Conservation (phyloP, 2,329 filamentous ascomycete genomes). For the Scytalidium sp. region DNA sequence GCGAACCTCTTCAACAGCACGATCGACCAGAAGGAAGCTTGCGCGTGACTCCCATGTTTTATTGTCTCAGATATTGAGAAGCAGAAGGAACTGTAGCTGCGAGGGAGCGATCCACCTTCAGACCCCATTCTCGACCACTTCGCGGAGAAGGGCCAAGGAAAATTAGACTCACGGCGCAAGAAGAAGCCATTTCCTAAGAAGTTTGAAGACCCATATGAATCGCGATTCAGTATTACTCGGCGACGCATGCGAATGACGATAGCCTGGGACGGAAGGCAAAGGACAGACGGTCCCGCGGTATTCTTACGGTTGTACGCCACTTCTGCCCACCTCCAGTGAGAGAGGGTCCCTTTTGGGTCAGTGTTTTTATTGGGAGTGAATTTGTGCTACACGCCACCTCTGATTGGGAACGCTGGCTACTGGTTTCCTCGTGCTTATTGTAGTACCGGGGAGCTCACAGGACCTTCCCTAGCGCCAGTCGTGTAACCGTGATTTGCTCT, state of each 20-base stretch:
- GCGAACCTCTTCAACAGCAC: neutral
- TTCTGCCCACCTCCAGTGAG: neutral
- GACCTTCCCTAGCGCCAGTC: neutral
- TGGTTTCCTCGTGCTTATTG: neutral
- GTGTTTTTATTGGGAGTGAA: neutral
- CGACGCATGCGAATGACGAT: too few species aligned
- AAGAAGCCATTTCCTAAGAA: too few species aligned
- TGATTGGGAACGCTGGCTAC: neutral
- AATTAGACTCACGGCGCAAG: too few species aligned
- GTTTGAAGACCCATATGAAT: too few species aligned
- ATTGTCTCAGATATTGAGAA: neutral
- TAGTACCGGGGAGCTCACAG: neutral
- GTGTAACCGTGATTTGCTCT: neutral
- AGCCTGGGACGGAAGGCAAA: too few species aligned
- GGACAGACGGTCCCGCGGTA: neutral
- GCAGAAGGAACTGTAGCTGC: neutral
- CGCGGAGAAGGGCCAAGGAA: too few species aligned
- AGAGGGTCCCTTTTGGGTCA: neutral
- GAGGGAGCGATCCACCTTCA: neutral
- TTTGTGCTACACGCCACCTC: neutral
- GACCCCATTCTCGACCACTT: too few species aligned
- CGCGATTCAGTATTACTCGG: too few species aligned
- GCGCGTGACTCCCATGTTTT: neutral
- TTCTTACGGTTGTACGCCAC: neutral
- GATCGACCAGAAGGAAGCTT: neutral